Percentiles rank a stretch among this genome's conserved stretches.
These are phyloP conservation scores for Amorphotheca resinae DNA, from an alignment of 495 filamentous ascomycete species.

Conservation along the genomic window DNA sequence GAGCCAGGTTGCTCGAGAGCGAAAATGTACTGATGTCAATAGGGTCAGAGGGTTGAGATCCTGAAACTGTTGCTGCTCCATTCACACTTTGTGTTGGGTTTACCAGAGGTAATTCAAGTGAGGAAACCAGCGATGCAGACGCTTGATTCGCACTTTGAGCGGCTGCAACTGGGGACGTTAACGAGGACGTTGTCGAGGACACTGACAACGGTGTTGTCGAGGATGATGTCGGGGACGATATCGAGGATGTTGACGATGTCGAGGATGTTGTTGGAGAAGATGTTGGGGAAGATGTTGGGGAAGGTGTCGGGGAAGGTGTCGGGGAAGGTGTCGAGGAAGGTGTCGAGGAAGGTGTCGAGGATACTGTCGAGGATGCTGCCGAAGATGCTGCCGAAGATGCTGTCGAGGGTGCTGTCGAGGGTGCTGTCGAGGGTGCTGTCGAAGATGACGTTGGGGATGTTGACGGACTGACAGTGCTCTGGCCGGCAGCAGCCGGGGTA, in stretches of 20 bases:
- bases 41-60: constrained; percentile 5
- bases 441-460: background rate
- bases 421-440: background rate
- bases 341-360: background rate
- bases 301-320: background rate
- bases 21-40: constrained; percentile 24
- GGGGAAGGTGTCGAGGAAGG: background rate
- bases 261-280: constrained; percentile 1
- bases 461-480: background rate
- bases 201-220: constrained; percentile 2
- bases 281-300: background rate
- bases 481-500: background rate
- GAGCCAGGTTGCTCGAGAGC: constrained; percentile 21
- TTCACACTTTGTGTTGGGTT: background rate
- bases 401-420: background rate
- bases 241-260: constrained; percentile 2
- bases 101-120: constrained; percentile 8
- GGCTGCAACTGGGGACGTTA: constrained; percentile 1
- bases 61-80: background rate
- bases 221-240: constrained; percentile 5
- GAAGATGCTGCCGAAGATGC: background rate
- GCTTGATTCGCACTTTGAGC: constrained; percentile 1
- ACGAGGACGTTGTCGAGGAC: background rate
- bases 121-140: constrained; percentile 12
- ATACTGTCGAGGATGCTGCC: background rate